Base-by-base conservation (phyloP, 106 monocot genomes). In the Allium cepa region DNA sequence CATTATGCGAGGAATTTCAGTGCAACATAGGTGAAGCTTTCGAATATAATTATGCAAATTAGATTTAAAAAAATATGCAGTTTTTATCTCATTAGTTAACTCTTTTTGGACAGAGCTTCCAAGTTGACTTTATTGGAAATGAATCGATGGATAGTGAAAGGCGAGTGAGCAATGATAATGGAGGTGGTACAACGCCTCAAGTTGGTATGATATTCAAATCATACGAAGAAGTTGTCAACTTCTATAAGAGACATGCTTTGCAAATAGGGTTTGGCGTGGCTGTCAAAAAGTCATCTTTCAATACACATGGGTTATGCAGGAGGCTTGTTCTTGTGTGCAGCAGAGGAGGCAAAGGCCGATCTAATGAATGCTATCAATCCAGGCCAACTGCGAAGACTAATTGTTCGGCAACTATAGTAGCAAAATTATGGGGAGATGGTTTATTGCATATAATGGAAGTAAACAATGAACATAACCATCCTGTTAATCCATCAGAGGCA, bases 201-300 rank as follows among this genome's bases (percentile, higher is more conserved):
- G 74, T 77, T 53, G 84, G 84, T 18, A 84, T 84, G 84, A 77
- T 78, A 18, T 84, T 84, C 59, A 77, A 71, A 18, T 80, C 84
- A 1, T 84, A 84, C 63, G 84, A 77, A 70, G 84, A 84, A 59
- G 84, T 68, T 9, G 67, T 77, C 28, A 77, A 71, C 66, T 84
- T 84, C 26, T 84, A 84, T 69, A 84, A 84, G 62, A 53, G 72
- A 58, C 80, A 84, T 75, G 84, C 84, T 8, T 59, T 77, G 17
- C 77, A 71, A 53, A 53, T 77, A 59, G 84, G 84, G 10, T 84
- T 84, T 65, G 80, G 80, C 59, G 77, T 78, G 14, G 73, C 77
- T 56, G 77, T 84, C 27, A 84, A 80, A 55, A 84, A 78, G 55
- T 84, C 84, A 11, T 77, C 80, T 27, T 84, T 80, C 72, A 78